Conservation (phyloP, 495 filamentous ascomycete genomes). For the Staphylotrichum tortipilum region DNA sequence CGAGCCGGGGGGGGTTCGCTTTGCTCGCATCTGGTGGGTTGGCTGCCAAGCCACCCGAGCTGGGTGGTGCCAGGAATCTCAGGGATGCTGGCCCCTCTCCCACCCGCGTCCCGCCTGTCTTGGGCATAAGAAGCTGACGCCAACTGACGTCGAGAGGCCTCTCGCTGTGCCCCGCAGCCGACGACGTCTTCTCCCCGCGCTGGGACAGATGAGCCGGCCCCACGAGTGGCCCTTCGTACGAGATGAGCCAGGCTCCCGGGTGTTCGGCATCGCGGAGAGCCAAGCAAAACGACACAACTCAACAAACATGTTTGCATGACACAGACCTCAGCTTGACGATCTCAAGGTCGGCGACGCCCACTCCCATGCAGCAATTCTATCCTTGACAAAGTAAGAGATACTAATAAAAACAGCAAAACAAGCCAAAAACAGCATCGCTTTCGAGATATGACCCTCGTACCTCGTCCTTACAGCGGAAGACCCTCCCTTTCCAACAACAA, state of each 20-base stretch:
- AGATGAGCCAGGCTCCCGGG: too few species aligned
- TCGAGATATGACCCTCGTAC: neutral
- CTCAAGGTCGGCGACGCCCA: neutral
- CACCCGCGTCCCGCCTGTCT: neutral
- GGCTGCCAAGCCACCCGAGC: neutral
- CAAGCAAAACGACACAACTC: neutral
- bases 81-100: too few species aligned
- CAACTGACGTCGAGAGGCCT: neutral
- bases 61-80: too few species aligned
- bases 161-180: too few species aligned
- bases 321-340: too few species aligned
- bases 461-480: too few species aligned
- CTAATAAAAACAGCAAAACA: neutral
- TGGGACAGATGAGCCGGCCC: too few species aligned
- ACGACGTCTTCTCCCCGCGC: too few species aligned
- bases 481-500: neutral
- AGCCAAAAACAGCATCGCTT: neutral
- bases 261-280: too few species aligned
- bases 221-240: too few species aligned
- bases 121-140: too few species aligned
- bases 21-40: neutral
- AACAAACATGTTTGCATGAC: neutral
- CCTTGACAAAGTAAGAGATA: neutral
- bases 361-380: constrained; percentile 1
- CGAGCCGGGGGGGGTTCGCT: too few species aligned